These are phyloP conservation scores for Iberis amara DNA, from an alignment of 441 rosid species.

Conservation along the genomic window DNA sequence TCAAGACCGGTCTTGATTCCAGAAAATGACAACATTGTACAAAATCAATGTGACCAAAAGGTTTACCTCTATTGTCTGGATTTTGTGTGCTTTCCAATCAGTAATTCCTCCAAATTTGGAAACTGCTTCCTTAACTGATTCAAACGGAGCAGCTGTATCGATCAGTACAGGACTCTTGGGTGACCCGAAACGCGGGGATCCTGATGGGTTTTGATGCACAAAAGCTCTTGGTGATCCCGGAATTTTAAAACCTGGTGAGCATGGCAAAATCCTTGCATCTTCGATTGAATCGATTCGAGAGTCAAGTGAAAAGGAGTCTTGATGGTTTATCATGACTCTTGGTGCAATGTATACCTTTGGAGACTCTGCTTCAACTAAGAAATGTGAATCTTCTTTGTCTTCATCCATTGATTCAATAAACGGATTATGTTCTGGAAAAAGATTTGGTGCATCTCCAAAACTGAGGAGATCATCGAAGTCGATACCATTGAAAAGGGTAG, in stretches of 20 bases:
- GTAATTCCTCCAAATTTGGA: slow-evolving; percentile 91
- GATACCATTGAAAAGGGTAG: slow-evolving; percentile 4
- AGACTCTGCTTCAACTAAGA: slow-evolving; percentile 8
- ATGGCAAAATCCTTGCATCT: slow-evolving; percentile 31
- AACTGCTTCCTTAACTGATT: slow-evolving; percentile 89
- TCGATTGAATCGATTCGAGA: slow-evolving; percentile 29
- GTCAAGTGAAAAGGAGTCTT: slow-evolving; percentile 30
- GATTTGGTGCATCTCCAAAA: slow-evolving; percentile 16
- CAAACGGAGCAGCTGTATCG: slow-evolving; percentile 82
- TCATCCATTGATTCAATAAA: slow-evolving; percentile 15
- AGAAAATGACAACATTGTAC: too few species aligned
- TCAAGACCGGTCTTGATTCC: too few species aligned
- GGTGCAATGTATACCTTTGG: slow-evolving; percentile 29
- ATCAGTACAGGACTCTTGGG: slow-evolving; percentile 36
- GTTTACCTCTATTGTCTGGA: slow-evolving; percentile 82
- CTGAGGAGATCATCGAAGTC: slow-evolving; percentile 26
- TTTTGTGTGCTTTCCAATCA: slow-evolving; percentile 90
- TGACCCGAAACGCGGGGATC: slow-evolving; percentile 24
- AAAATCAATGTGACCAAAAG: too few species aligned
- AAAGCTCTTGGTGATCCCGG: slow-evolving; percentile 31
- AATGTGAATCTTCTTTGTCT: not conserved
- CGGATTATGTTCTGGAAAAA: slow-evolving; percentile 17
- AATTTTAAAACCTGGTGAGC: slow-evolving; percentile 32
- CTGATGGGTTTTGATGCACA: slow-evolving; percentile 24
- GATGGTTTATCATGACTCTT: slow-evolving; percentile 24